These are phyloP conservation scores for Hyphopichia homilentoma DNA, from an alignment of 805 yeast genomes.

Conservation along the genomic window DNA sequence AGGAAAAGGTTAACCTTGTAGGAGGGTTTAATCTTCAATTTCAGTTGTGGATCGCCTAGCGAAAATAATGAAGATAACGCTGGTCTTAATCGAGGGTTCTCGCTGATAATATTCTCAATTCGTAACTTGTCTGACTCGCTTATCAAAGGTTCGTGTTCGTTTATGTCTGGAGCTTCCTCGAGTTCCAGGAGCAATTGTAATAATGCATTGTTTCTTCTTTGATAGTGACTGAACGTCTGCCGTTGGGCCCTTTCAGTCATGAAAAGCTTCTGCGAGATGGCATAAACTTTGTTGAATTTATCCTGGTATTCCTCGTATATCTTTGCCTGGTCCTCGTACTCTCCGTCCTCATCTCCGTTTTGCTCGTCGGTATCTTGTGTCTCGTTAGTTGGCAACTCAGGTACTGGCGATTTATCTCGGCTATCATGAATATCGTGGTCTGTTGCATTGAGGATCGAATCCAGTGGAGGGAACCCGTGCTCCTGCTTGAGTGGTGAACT, in stretches of 20 bases:
- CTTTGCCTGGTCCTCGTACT: constrained; percentile 18
- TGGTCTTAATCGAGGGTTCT: constrained; percentile 17
- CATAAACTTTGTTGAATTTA: constrained; percentile 18
- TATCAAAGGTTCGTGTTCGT: constrained; percentile 1
- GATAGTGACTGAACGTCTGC: constrained; percentile 28
- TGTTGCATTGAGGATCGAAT: no score
- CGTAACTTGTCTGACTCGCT: constrained; percentile 11
- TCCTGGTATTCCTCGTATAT: constrained; percentile 25
- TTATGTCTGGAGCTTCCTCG: constrained; percentile 7
- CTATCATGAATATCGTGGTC: no score
- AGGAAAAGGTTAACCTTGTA: constrained; percentile 23
- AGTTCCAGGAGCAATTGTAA: constrained; percentile 23
- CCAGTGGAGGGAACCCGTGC: no score
- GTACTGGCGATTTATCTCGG: no score
- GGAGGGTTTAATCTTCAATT: constrained; percentile 8
- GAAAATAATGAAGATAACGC: constrained; percentile 11
- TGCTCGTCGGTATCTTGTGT: constrained; percentile 2
- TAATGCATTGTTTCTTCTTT: constrained; percentile 35
- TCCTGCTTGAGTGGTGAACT: no score
- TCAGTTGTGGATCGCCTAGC: constrained; percentile 9
- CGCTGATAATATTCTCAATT: constrained; percentile 17
- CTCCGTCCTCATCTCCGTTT: constrained; percentile 6
- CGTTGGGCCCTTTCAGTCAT: constrained; percentile 32
- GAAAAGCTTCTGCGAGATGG: constrained; percentile 22
- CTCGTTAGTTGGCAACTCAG: no score